phyloP scores from a whole-genome alignment of 257 asterid genomes.

The Voacanga thouarsii region DNA sequence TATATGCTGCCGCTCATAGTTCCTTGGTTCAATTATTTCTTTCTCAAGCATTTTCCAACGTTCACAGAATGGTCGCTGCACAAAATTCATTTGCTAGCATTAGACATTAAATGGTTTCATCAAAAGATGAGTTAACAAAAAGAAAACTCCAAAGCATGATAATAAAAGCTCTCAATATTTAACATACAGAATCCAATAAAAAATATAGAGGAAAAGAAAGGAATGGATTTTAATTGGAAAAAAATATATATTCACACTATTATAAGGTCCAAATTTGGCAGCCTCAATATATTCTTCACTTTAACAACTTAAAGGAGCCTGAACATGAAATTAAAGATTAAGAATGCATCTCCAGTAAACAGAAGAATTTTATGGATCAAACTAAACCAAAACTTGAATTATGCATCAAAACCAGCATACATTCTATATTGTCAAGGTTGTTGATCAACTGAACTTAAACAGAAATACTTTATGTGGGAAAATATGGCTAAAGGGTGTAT shows the following conservation, averaged over 20 bases:
- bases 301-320: no score
- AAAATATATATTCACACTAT: not conserved
- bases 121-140: not conserved
- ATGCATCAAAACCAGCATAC: no score
- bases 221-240: not conserved
- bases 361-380: no score
- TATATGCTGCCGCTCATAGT: slow-evolving; percentile 56
- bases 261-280: not conserved
- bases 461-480: no score
- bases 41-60: slow-evolving; percentile 97
- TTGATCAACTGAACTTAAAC: no score
- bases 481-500: no score
- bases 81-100: slow-evolving; percentile 14
- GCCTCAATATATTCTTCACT: no score
- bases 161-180: not conserved
- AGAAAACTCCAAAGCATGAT: not conserved
- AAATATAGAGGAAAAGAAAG: not conserved
- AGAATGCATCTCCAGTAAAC: no score
- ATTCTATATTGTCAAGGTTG: no score
- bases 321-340: no score
- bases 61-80: slow-evolving; percentile 84
- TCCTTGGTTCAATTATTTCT: slow-evolving; percentile 94
- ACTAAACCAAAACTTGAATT: no score
- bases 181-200: not conserved
- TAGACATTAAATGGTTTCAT: not conserved